phyloP scores from a whole-genome alignment of 768 basidiomycete genomes.

The Phanerodontia chrysosporium region DNA sequence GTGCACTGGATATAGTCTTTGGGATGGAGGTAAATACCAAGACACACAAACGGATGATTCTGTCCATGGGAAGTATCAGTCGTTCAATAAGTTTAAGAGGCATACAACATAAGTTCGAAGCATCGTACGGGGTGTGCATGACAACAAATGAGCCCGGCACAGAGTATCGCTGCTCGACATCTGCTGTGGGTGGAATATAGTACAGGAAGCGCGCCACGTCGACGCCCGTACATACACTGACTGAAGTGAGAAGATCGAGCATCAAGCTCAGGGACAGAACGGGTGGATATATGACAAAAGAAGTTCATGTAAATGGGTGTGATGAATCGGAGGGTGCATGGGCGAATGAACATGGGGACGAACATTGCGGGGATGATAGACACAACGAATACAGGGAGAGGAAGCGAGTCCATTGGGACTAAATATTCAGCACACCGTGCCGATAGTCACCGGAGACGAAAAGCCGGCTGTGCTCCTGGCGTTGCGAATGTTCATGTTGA shows the following conservation, averaged over 20 bases:
- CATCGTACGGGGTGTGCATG: background rate
- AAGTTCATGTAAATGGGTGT: background rate
- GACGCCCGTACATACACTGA: conserved; percentile 13
- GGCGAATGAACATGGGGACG: background rate
- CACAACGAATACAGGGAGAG: conserved; percentile 6
- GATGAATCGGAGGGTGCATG: background rate
- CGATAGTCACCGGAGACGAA: background rate
- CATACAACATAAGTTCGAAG: conserved; percentile 1
- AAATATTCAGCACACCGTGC: conserved; percentile 1
- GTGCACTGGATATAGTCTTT: background rate
- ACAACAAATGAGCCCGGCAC: background rate
- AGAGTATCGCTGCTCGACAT: background rate
- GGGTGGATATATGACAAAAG: background rate
- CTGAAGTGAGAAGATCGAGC: background rate
- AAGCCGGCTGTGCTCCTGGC: background rate
- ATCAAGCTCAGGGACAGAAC: conserved; percentile 4
- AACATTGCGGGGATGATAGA: conserved; percentile 2
- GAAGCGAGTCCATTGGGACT: conserved; percentile 2
- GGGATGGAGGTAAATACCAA: background rate
- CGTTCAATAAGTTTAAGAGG: background rate
- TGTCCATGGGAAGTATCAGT: background rate
- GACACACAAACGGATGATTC: background rate
- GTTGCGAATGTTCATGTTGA: conserved; percentile 29
- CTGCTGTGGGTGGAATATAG: conserved; percentile 1
- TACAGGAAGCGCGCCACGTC: background rate